These are phyloP conservation scores for Amphicarpaea edgeworthii DNA, from an alignment of 306 rosid species.

Conservation along the genomic window DNA sequence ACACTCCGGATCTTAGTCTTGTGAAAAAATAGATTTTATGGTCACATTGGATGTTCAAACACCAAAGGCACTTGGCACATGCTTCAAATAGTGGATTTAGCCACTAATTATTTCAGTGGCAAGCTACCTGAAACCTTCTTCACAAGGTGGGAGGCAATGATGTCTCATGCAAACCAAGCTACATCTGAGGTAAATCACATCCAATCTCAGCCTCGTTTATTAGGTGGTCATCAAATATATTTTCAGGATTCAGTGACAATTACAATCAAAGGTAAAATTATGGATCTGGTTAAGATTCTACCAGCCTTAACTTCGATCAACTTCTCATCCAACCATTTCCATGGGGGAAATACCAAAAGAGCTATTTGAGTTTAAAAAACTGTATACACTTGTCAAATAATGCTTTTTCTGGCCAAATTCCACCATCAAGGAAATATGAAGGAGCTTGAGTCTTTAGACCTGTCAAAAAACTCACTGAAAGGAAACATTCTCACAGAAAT, in stretches of 20 bases:
- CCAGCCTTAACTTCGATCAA: constrained; percentile 55
- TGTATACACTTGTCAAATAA: constrained; percentile 59
- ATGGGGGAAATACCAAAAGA: constrained; percentile 58
- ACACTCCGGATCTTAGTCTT: constrained; percentile 56
- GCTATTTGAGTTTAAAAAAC: constrained; percentile 51
- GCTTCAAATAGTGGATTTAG: constrained; percentile 63
- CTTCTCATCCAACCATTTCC: constrained; percentile 55
- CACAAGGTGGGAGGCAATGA: constrained; percentile 60
- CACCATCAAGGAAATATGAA: constrained; percentile 50
- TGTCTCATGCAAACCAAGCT: constrained; percentile 15
- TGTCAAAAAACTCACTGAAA: constrained; percentile 51
- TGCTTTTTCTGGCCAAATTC: constrained; percentile 53
- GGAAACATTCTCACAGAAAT: constrained; percentile 54
- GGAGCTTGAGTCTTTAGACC: constrained; percentile 61
- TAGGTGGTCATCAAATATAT: not conserved
- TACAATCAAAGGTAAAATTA: constrained; percentile 49
- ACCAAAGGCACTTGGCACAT: constrained; percentile 37
- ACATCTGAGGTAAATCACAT: too few relatives aligned
- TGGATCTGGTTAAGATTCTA: constrained; percentile 52
- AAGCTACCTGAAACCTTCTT: constrained; percentile 43
- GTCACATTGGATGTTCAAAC: constrained; percentile 46
- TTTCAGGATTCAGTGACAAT: constrained; percentile 55
- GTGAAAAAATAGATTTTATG: constrained; percentile 50
- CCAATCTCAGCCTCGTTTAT: not conserved
- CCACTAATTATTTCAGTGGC: constrained; percentile 57